Conservation (phyloP, 306 rosid species). For the Aeschynomene evenia region DNA sequence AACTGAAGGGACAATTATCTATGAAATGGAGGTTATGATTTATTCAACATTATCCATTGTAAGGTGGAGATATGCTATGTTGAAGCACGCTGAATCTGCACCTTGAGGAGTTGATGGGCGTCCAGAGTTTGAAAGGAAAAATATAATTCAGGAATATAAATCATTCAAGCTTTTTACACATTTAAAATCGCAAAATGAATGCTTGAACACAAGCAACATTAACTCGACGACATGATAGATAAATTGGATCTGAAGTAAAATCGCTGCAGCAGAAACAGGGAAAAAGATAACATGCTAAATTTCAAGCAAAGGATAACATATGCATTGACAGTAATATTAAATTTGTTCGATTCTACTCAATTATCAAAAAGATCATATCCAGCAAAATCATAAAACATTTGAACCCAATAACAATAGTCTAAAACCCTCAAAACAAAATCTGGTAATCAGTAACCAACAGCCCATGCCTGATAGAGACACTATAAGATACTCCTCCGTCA, state of each 20-base stretch:
- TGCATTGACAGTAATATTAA: not conserved
- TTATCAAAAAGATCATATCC: conserved; percentile 21
- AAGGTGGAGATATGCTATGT: no score
- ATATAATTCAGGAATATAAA: no score
- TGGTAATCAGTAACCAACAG: conserved; percentile 10
- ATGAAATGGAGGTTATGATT: no score
- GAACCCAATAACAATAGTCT: conserved; percentile 17
- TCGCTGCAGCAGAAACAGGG: not conserved
- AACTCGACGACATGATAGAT: no score
- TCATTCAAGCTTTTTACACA: no score
- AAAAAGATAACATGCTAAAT: not conserved
- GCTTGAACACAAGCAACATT: no score
- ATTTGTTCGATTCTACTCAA: conserved; percentile 27
- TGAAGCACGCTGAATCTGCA: no score
- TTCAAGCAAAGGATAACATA: not conserved
- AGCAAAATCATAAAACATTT: conserved; percentile 6
- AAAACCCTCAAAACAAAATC: conserved; percentile 25
- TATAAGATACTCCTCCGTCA: not conserved
- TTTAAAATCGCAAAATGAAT: not conserved
- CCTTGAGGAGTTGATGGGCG: no score
- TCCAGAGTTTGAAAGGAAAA: no score
- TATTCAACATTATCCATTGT: no score
- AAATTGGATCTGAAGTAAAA: no score
- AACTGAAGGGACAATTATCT: no score
- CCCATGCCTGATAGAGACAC: not conserved